Evolutionary conservation across 73 alveolate species (phyloP), one percentile per base, ranked within the genome.

Genomic region (Diophrys appendiculata): DNA sequence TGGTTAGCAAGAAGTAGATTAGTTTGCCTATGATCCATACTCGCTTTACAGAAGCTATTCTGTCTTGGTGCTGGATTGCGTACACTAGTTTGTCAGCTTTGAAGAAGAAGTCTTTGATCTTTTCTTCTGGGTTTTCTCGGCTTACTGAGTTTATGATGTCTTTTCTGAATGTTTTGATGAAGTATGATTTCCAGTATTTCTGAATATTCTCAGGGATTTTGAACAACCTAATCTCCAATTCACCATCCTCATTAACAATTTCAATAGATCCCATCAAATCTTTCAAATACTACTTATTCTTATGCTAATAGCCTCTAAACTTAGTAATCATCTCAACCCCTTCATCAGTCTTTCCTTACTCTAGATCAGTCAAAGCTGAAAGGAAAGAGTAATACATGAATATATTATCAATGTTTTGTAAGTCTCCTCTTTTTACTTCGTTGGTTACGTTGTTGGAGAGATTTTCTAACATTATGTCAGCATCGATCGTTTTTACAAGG

Each of bases 121-220:
- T n/a, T n/a, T n/a, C n/a, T n/a, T n/a, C n/a, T n/a, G n/a, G n/a
- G n/a, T n/a, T 60, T 3, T 60, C 71, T 60, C 71, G 18, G 28
- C 28, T 60, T 3, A 60, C 71, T 3, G 18, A 23, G 33, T 60
- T 31, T 2, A 60, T 23, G 11, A 60, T 60, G 5, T 60, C 13
- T 13, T 60, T 2, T 23, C 71, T 60, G 5, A 60, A 60, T 23
- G 30, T 2, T 13, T 23, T 3, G 28, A 60, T 60, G 71, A 60
- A 60, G 2, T 27, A 3, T 27, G 13, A 23, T 13, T 23, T 23
- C 71, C 71, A 60, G 71, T 60, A 60, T 31, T 11, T 60, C 71
- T 60, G 13, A 27, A 60, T 31, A 3, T 60, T 60, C 28, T 60
- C 31, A 60, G 71, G 71, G 18, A 60, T 60, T 60, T 60, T 60